Conservation (phyloP, 768 basidiomycete genomes). For the Amyloporia xantha region DNA sequence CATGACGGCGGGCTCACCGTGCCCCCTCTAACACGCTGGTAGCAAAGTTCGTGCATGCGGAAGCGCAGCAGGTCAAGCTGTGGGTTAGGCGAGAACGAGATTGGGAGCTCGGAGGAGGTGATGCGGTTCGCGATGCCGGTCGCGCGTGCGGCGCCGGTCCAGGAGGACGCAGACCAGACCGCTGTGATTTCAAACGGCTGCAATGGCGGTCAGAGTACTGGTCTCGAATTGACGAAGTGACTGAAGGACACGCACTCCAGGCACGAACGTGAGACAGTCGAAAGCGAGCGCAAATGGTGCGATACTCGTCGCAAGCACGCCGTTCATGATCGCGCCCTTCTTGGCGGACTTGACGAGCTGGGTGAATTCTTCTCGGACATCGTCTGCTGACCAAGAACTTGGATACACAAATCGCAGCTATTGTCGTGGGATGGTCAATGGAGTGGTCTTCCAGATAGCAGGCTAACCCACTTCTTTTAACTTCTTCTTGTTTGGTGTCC, state of each 20-base stretch:
- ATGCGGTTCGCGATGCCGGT: conserved; percentile 3
- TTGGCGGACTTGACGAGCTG: conserved; percentile 3
- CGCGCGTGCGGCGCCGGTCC: conserved; percentile 6
- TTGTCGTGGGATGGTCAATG: background rate
- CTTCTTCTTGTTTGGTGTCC: conserved; percentile 5
- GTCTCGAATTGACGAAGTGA: background rate
- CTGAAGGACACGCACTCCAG: background rate
- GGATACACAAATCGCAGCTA: conserved; percentile 2
- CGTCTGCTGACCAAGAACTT: conserved; percentile 1
- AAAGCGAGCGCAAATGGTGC: conserved; percentile 5
- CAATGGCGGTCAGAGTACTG: too few relatives aligned
- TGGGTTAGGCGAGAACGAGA: background rate
- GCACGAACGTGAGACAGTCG: conserved; percentile 1
- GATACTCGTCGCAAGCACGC: conserved; percentile 1
- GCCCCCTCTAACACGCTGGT: background rate
- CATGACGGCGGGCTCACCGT: background rate
- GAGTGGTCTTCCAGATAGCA: background rate
- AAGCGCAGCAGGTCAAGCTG: background rate
- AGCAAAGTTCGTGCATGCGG: conserved; percentile 4
- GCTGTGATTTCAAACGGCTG: conserved; percentile 5
- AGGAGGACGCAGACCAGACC: conserved; percentile 4
- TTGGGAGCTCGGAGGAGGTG: conserved; percentile 1
- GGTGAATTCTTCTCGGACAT: conserved; percentile 2
- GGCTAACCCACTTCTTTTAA: background rate
- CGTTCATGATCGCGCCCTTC: conserved; percentile 6